phyloP scores from a whole-genome alignment of 1,284 basidiomycete genomes.

The Ceratobasidium sp. region DNA sequence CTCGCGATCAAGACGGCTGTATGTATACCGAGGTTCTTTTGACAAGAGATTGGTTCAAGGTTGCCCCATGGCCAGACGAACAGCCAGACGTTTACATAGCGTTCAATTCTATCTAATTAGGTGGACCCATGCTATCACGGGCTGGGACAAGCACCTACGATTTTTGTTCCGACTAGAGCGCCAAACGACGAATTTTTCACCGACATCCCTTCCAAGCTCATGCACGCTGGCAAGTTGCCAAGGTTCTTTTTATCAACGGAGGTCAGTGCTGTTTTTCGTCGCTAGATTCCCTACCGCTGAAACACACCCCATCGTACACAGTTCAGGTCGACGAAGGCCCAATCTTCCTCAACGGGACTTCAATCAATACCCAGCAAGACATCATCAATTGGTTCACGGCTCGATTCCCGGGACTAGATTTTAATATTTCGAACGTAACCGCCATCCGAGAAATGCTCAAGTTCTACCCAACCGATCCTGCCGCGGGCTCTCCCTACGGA shows the following conservation, averaged over 20 bases:
- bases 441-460: conserved; percentile 4
- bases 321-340: conserved; percentile 46
- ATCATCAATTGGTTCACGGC: conserved; percentile 29
- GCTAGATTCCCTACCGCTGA: not conserved
- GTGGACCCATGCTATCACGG: conserved; percentile 18
- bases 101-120: not conserved
- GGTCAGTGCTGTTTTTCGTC: conserved; percentile 38
- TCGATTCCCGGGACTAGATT: not conserved
- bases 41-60: too few relatives aligned
- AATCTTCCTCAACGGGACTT: conserved; percentile 8
- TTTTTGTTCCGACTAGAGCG: conserved; percentile 47
- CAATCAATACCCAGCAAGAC: conserved; percentile 16
- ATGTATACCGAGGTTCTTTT: too few relatives aligned
- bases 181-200: conserved; percentile 57
- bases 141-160: conserved; percentile 13
- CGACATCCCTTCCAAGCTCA: conserved; percentile 53
- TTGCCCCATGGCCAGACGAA: too few relatives aligned
- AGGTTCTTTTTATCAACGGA: conserved; percentile 58
- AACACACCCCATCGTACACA: not conserved
- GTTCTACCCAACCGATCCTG: conserved; percentile 40
- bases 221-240: conserved; percentile 54
- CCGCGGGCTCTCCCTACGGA: conserved; percentile 37
- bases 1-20: too few relatives aligned
- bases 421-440: not conserved
- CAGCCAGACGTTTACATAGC: too few relatives aligned